A percentile compares a stretch with the other conserved stretches of the same genome.
phyloP scores from a whole-genome alignment of 306 rosid species.

The Castanopsis chinensis region DNA sequence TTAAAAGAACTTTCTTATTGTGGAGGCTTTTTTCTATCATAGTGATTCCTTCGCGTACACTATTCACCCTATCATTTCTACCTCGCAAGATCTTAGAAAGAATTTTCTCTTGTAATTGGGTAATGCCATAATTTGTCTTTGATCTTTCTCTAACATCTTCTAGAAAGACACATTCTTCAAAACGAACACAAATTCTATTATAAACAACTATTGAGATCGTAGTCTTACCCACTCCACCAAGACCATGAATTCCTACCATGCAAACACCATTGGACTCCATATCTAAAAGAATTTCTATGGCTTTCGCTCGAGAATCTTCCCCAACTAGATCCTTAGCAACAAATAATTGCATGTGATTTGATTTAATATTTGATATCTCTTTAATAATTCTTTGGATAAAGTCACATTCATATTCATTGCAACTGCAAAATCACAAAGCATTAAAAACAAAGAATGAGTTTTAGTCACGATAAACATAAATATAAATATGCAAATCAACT shows the following conservation, averaged over 20 bases:
- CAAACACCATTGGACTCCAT: constrained; percentile 5
- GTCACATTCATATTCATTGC: not conserved
- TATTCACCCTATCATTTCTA: not conserved
- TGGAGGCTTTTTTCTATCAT: constrained; percentile 1
- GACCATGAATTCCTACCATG: constrained; percentile 18
- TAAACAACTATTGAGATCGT: constrained; percentile 12
- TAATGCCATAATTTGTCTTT: not conserved
- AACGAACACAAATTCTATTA: not conserved
- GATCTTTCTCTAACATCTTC: constrained; percentile 8
- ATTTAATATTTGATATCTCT: constrained; percentile 1
- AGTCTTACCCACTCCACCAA: constrained; percentile 13
- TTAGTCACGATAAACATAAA: too few relatives aligned
- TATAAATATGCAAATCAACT: too few relatives aligned
- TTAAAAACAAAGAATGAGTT: too few relatives aligned
- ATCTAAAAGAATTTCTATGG: not conserved
- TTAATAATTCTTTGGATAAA: constrained; percentile 4
- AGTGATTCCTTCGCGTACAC: not conserved
- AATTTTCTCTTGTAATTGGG: constrained; percentile 15
- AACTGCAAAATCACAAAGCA: too few relatives aligned
- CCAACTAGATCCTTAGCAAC: constrained; percentile 10
- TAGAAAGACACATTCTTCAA: constrained; percentile 12
- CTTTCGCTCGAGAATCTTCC: not conserved
- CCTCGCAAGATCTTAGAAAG: constrained; percentile 11
- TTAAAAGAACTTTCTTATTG: constrained; percentile 14
- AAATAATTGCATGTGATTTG: not conserved